Percentiles rank a stretch among this genome's conserved stretches.
Evolutionary conservation across 106 monocot species (phyloP).

Genomic region (Phalaenopsis aphrodite): DNA sequence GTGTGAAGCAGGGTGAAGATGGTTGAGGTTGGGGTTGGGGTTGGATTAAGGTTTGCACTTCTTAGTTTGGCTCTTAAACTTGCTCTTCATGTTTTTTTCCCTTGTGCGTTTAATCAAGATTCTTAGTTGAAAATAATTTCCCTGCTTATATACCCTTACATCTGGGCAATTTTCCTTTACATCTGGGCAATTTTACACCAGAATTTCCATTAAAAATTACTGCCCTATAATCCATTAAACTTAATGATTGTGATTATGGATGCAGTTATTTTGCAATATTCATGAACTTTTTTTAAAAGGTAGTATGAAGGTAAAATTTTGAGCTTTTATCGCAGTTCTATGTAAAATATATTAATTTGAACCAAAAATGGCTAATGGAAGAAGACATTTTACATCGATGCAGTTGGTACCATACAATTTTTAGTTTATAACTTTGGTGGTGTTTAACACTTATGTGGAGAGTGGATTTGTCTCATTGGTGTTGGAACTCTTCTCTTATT

Average conservation of each 20-base stretch:
- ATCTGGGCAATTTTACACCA: not conserved
- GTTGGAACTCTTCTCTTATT: not conserved
- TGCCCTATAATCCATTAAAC: not conserved
- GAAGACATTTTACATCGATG: no score
- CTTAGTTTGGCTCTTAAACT: no score
- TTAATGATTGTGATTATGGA: not conserved
- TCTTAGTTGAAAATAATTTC: no score
- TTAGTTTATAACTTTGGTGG: no score
- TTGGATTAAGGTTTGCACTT: no score
- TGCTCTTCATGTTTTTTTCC: no score
- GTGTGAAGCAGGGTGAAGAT: no score
- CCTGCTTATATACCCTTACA: not conserved
- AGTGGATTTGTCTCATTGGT: not conserved
- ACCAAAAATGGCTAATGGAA: no score
- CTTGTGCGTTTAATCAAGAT: no score
- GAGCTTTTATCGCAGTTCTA: not conserved
- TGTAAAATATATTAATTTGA: not conserved
- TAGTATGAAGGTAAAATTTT: not conserved
- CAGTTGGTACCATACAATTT: no score
- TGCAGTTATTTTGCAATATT: not conserved
- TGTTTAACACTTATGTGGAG: not conserved
- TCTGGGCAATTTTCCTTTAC: not conserved
- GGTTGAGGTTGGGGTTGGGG: no score
- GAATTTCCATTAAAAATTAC: not conserved
- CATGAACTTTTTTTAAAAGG: not conserved